Conservation (phyloP, 108 stramenopile species). For the Conticribra weissflogii region DNA sequence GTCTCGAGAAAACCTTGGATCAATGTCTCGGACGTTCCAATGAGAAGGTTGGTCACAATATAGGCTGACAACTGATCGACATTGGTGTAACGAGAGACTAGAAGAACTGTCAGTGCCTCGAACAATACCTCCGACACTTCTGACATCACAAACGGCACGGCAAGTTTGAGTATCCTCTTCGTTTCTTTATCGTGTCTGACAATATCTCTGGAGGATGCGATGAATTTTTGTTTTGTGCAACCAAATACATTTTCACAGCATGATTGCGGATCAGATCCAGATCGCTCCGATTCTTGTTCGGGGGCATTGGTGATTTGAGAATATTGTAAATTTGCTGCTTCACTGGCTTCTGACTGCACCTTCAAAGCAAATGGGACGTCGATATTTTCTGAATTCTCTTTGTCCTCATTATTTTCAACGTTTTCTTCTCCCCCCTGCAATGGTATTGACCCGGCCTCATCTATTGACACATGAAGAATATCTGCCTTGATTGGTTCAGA, state of each 20-base stretch:
- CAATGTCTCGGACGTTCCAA: not conserved
- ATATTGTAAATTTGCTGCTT: not conserved
- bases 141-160: not conserved
- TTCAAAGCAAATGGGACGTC: no score
- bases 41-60: not conserved
- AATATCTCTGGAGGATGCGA: not conserved
- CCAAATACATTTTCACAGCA: not conserved
- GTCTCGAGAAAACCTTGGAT: not conserved
- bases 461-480: no score
- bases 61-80: not conserved
- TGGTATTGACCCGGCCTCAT: no score
- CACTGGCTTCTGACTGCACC: no score
- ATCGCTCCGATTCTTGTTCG: no score
- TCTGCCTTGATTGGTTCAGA: no score
- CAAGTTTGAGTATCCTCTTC: not conserved
- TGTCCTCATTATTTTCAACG: no score
- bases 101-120: not conserved
- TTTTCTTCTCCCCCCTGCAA: no score
- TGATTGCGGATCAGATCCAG: not conserved
- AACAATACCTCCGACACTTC: not conserved
- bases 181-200: not conserved
- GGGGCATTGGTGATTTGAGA: not conserved
- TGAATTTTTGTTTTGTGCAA: not conserved
- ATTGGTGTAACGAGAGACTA: not conserved
- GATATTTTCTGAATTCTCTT: no score